Evolutionary conservation across 148 eudicot genomes (phyloP), one percentile per base, ranked within the genome.

Genomic region (Pouteria glomerata): DNA sequence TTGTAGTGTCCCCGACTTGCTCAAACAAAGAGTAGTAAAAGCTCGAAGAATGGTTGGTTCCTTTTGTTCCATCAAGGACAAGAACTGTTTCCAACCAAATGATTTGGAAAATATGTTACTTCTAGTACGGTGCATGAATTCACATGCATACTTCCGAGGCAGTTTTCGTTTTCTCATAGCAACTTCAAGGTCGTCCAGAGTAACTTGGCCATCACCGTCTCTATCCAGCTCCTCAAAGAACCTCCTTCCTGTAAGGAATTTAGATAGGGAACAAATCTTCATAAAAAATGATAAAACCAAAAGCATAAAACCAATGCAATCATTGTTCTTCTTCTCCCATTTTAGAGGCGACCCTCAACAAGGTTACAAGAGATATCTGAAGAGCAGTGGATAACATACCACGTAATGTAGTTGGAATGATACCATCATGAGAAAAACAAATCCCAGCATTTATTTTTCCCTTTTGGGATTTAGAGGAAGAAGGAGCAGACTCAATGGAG

Each of bases 1-100:
- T 80, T 95, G 83, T 60, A 95, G 81, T 62, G 96, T 95, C 63
- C 98, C 98, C 56, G 97, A 91, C 84, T 95, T 91, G 87, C 88
- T 95, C 81, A 95, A 84, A 80, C 97, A 89, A 29, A 95, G 89
- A 79, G 96, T 82, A 8, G 98, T 95, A 85, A 89, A 95, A 68
- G 98, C 98, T 62, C 98, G 91, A 44, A 95, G 91, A 73, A 95
- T 95, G 45, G 96, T 95, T 70, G 97, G 85, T 79, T 94, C 98
- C 80, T 85, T 95, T 81, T 95, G 98, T 73, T 95, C 98, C 98
- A 95, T 95, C 72, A 95, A 78, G 64, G 85, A 84, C 67, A 87
- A 70, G 68, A 95, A 91, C 78, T 91, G 97, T 77, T 89, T 95
- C 98, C 97, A 91, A 23, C 96, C 97, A 75, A 95, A 89, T 16